Evolutionary conservation across 2,329 filamentous ascomycete genomes (phyloP), one percentile per base, ranked within the genome.

Genomic region (Pestalotiopsis sp.): DNA sequence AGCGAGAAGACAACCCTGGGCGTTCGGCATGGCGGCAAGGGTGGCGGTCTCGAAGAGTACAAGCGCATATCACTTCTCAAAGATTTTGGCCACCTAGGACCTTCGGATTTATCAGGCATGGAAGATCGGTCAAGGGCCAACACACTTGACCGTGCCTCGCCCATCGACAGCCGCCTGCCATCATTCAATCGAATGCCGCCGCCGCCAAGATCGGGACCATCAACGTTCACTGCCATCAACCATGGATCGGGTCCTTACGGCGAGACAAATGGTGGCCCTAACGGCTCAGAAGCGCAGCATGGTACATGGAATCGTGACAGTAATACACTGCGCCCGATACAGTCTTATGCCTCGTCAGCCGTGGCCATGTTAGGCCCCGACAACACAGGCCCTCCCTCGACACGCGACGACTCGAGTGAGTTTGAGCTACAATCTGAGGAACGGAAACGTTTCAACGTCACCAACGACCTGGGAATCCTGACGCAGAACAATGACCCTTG

Each of bases 41-140:
- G 86, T 14, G 88, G 86, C 41, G 88, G 85, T 1, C 77, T 88
- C 3, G 86, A 88, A 70, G 86, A 89, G 72, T 90, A 86, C 77
- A 84, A 83, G 69, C 76, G 82, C 62, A 73, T 74, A 0, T 74
- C 72, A 49, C 78, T 78, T 68, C 78, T 85, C 12, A 83, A 83
- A 69, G 84, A 84, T 70, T 83, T 85, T 59, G 83, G 83, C 49
- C 76, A 77, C 38, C 81, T 84, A 11, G 73, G 80, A 38, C 75
- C 78, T 3, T 73, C 78, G 11, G 79, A 81, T 5, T 76, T 78
- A 3, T 75, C 76, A 20, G 74, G 71, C 65, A 72, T 65, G 49
- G 76, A 76, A 65, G 75, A 78, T 17, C 71, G 70, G 31, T 72
- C 78, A n/a, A 75, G 74, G 6, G 73, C 74, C 56, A 78, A 76